phyloP scores from a whole-genome alignment of 2,329 filamentous ascomycete genomes.

The Aspergillus carbonarius region DNA sequence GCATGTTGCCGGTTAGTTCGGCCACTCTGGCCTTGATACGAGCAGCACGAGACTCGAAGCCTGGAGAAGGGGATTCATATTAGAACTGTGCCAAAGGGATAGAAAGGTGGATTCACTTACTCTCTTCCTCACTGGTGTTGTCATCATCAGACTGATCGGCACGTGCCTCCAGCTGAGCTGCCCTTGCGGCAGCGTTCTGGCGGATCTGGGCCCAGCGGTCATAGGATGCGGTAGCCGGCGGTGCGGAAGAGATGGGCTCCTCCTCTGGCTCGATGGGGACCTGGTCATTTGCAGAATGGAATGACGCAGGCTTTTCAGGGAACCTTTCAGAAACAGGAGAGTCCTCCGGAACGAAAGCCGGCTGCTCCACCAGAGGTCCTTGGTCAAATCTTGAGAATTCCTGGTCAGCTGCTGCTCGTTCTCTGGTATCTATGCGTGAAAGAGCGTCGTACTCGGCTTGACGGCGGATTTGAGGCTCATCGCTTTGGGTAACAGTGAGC shows the following conservation, averaged over 20 bases:
- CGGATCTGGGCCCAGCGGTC: constrained; percentile 96
- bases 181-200: constrained; percentile 86
- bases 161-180: constrained; percentile 55
- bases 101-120: constrained; percentile 55
- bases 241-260: constrained; percentile 5
- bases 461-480: constrained; percentile 46
- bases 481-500: constrained; percentile 31
- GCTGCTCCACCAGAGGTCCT: constrained; percentile 81
- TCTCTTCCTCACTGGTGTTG: constrained; percentile 96
- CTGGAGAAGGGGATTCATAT: constrained; percentile 47
- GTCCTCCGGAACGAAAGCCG: constrained; percentile 71
- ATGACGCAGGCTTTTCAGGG: constrained; percentile 15
- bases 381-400: constrained; percentile 75
- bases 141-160: constrained; percentile 71
- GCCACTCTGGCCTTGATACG: constrained; percentile 97
- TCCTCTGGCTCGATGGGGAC: constrained; percentile 3
- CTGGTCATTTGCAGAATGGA: constrained; percentile 12
- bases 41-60: constrained; percentile 93
- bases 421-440: constrained; percentile 59
- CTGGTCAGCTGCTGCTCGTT: constrained; percentile 45
- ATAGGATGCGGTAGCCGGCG: constrained; percentile 39
- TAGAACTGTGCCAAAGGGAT: constrained; percentile 18
- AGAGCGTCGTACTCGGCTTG: constrained; percentile 55
- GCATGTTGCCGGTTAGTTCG: constrained; percentile 84
- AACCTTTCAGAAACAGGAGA: constrained; percentile 24